phyloP scores from a whole-genome alignment of 1,139 yeast species.

The Saccharomyces hybrid region DNA sequence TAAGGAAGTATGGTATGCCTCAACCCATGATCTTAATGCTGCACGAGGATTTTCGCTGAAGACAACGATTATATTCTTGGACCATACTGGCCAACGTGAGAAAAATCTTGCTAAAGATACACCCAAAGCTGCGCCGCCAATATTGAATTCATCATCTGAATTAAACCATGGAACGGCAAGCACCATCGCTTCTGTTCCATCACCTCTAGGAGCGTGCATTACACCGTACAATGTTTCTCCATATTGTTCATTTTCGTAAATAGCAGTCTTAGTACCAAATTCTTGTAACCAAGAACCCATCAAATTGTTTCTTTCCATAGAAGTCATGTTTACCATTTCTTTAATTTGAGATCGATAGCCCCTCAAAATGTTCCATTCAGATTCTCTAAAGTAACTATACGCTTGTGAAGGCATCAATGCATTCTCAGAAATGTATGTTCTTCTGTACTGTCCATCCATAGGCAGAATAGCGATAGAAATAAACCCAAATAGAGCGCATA shows the following conservation, averaged over 20 bases:
- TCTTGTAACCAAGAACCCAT: conserved; percentile 57
- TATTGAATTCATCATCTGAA: conserved; percentile 48
- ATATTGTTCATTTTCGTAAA: conserved; percentile 36
- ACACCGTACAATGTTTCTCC: conserved; percentile 69
- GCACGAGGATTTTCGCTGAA: conserved; percentile 65
- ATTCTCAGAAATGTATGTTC: conserved; percentile 86
- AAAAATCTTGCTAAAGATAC: conserved; percentile 73
- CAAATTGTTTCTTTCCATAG: conserved; percentile 37
- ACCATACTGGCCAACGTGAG: conserved; percentile 85
- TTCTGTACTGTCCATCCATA: conserved; percentile 69
- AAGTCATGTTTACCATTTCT: conserved; percentile 26
- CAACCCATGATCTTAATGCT: conserved; percentile 82
- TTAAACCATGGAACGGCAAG: conserved; percentile 82
- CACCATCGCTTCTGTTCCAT: conserved; percentile 93
- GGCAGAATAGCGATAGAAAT: conserved; percentile 64
- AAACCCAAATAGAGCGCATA: conserved; percentile 53
- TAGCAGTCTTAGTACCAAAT: conserved; percentile 64
- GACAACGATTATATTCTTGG: conserved; percentile 83
- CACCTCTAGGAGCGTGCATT: conserved; percentile 90
- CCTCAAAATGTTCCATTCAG: conserved; percentile 87
- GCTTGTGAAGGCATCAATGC: conserved; percentile 97
- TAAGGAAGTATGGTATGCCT: conserved; percentile 80
- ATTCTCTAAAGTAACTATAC: conserved; percentile 81
- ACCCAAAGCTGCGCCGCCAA: conserved; percentile 73
- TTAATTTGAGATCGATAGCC: conserved; percentile 58